Base-by-base conservation (phyloP, 371 early-diverging fungal species). In the Coemansia sp. region DNA sequence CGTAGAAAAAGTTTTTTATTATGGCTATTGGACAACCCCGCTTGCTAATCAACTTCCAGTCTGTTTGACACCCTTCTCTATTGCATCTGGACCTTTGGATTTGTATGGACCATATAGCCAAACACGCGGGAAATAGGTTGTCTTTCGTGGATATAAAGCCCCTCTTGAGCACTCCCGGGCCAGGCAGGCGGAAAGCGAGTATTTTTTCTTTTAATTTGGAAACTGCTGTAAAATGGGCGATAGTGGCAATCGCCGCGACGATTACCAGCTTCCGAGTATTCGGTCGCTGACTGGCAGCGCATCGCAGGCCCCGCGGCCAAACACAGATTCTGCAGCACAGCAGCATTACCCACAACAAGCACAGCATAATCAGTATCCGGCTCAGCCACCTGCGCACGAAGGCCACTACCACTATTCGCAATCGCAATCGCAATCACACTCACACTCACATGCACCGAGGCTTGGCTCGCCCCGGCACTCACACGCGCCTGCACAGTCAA, bases 231-330 rank as follows among this genome's bases (percentile, higher is more conserved):
- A 20, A 59, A 79, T 69, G 77, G 52, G 52, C 7, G 72, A 65
- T 40, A 64, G 60, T 53, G 60, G 60, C 18, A 57, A 51, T 23
- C 44, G 44, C 14, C 47, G 67, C 33, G 50, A 59, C 44, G 66
- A 59, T 39, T 70, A 63, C 56, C 52, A 70, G 53, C 75, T 75
- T 40, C 75, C 75, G n/a, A 63, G 75, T 33, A 75, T 75, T 25
- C 51, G 59, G 59, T 16, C 71, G 37, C 55, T 75, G 64, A 75
- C 75, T 11, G 62, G 50, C 39, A n/a, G 44, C 44, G 16, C 44
- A 16, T 42, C 44, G 44, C 44, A 42, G 44, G 12, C 44, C 44
- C 3, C 44, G 16, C 44, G 44, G 44, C 12, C 12, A 23, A 52
- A 25, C 52, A 25, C 12, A 25, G 25, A 21, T 52, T 52, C 12